Base-by-base conservation (phyloP, 2,329 filamentous ascomycete genomes). In the Aspergillus transmontanensis region DNA sequence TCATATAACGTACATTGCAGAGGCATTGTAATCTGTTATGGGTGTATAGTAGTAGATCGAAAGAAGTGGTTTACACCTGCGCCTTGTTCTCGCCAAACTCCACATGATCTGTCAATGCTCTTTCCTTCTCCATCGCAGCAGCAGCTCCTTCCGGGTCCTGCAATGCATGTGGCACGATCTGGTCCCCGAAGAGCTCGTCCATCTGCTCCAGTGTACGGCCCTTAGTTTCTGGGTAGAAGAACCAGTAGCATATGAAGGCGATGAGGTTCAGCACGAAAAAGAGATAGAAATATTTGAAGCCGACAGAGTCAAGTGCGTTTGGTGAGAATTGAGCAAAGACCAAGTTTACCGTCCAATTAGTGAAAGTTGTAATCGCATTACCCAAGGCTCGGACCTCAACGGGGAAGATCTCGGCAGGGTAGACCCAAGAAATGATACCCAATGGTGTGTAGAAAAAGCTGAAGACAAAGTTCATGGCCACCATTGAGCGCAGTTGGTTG, bases 241-340 rank as follows among this genome's bases (percentile, higher is more conserved):
- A 75, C 62, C 75, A 75, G 53, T 73, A 69, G 11, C 72, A 62
- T 14, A 72, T 46, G 57, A 77, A 76, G 10, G 75, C 80, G 16
- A 80, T 75, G 62, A 82, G 68, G 63, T 83, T 83, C 67, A 84
- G 82, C 14, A 80, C 81, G 50, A 79, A 77, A 65, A 82, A 82
- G 21, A 79, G 69, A 65, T 81, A 82, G 62, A 81, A 85, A 70
- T 82, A 85, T 28, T 74, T 69, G 69, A 83, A 85, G 6, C 77
- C 76, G 58, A 83, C 70, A 23, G 67, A 66, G 9, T 73, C 70
- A 30, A 83, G 69, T 0, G 80, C 82, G 23, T 73, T 73, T 0
- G 82, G 83, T 1, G 78, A 79, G 65, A 83, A 82, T 53, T 84
- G 81, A 2, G 81, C 81, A 64, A 85, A 80, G 16, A 84, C 74